Percentiles rank a stretch among this genome's conserved stretches.
These are phyloP conservation scores for Helminthosporium solani DNA, from an alignment of 2,329 filamentous ascomycete genomes.

Conservation along the genomic window DNA sequence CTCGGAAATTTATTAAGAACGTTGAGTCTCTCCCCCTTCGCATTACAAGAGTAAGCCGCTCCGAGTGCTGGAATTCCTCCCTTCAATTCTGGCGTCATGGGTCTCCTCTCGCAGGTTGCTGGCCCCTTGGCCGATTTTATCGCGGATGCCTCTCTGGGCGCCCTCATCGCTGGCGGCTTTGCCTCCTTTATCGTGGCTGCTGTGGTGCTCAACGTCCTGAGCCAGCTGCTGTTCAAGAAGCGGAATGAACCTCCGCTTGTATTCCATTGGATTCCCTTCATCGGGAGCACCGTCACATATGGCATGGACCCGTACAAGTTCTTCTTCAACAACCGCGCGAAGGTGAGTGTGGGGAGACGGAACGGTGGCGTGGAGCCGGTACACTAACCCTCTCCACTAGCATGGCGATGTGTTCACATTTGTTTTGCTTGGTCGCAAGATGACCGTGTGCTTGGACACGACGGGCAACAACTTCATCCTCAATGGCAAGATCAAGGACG, in stretches of 20 bases:
- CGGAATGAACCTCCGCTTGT: constrained; percentile 65
- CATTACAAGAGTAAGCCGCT: too few species aligned
- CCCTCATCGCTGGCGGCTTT: constrained; percentile 48
- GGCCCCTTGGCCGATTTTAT: constrained; percentile 51
- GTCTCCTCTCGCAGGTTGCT: constrained; percentile 51
- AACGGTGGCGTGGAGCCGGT: constrained; percentile 3
- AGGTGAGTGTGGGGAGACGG: constrained; percentile 55
- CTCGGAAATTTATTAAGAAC: constrained; percentile 32
- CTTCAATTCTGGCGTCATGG: constrained; percentile 45
- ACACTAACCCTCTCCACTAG: constrained; percentile 46
- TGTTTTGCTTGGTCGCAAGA: constrained; percentile 82
- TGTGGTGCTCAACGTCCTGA: constrained; percentile 75
- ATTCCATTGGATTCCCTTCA: constrained; percentile 66
- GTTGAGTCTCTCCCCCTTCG: constrained; percentile 15
- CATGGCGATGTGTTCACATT: constrained; percentile 91
- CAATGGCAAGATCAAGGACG: constrained; percentile 86
- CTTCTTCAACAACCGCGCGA: constrained; percentile 70
- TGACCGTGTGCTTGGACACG: constrained; percentile 79
- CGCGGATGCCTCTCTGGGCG: constrained; percentile 43
- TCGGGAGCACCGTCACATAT: constrained; percentile 91
- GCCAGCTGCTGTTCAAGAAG: constrained; percentile 78
- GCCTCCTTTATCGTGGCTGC: constrained; percentile 54
- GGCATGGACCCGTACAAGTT: constrained; percentile 92
- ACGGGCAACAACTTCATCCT: constrained; percentile 88
- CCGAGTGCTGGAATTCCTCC: constrained; percentile 11